A percentile compares a stretch with the other conserved stretches of the same genome.
phyloP scores from a whole-genome alignment of 2,329 filamentous ascomycete genomes.

The Stagonosporopsis rhizophila region DNA sequence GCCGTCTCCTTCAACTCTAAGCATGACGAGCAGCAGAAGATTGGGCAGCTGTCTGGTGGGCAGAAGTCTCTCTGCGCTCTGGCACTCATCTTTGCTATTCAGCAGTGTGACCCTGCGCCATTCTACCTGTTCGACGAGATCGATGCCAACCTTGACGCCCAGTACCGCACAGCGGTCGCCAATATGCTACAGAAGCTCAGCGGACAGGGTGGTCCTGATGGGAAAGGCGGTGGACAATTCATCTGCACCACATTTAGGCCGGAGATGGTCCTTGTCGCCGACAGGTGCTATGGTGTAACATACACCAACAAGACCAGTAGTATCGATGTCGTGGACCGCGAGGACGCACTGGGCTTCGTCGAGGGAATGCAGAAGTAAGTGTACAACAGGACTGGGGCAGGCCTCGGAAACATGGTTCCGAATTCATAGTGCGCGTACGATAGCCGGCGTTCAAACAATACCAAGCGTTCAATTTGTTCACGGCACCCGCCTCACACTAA shows the following conservation, averaged over 20 bases:
- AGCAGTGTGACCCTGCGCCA: constrained; percentile 94
- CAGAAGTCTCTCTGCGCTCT: constrained; percentile 98
- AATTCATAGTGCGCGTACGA: background rate
- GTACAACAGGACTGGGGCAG: background rate
- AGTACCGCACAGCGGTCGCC: constrained; percentile 96
- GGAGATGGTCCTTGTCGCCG: constrained; percentile 92
- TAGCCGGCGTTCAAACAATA: constrained; percentile 8
- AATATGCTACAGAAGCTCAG: constrained; percentile 73
- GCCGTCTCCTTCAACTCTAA: constrained; percentile 99
- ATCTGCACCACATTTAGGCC: constrained; percentile 99
- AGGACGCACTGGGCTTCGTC: constrained; percentile 91
- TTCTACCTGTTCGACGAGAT: constrained; percentile 99
- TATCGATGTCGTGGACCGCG: constrained; percentile 86
- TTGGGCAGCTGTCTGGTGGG: constrained; percentile 94
- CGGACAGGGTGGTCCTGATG: constrained; percentile 49
- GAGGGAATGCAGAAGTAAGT: constrained; percentile 73
- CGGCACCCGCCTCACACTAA: background rate
- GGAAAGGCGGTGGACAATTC: constrained; percentile 73
- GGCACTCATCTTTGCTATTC: constrained; percentile 98
- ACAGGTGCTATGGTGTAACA: constrained; percentile 97
- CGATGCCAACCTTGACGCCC: constrained; percentile 95
- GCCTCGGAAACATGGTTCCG: background rate
- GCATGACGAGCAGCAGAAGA: constrained; percentile 96
- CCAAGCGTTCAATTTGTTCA: constrained; percentile 1
- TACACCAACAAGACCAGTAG: constrained; percentile 91